Base-by-base conservation (phyloP, 1,284 basidiomycete genomes). In the Boletus calvinii region DNA sequence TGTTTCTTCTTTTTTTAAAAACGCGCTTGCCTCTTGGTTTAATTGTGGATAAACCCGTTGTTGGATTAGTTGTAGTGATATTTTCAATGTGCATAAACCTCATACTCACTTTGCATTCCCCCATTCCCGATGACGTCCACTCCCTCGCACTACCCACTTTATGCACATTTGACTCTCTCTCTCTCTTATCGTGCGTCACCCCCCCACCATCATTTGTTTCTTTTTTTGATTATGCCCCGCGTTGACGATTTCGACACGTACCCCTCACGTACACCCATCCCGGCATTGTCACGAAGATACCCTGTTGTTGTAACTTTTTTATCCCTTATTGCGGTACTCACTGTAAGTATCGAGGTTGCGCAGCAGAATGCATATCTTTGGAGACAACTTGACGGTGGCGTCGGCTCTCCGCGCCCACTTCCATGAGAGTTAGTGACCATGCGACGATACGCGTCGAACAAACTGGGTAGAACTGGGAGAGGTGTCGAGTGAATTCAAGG, bases 281-380 rank as follows among this genome's bases (percentile, higher is more conserved):
- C 15, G 50, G 56, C 66, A 65, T 62, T 49, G 62, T 66, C 64
- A 70, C 63, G 61, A 65, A 67, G 64, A 66, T 69, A 66, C 64
- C 68, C 66, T 64, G 65, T 69, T 69, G 64, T 62, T 54, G 64
- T 70, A 55, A 58, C 63, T 26, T 58, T 53, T 59, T 63, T 60
- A 55, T 62, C 53, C 24, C 29, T 62, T 61, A 57, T 62, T 58
- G 31, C 55, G 59, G 51, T 66, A 59, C 56, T 51, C 43, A 48
- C 50, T 40, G 36, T 64, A 62, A 42, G 56, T 68, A 68, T 57
- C 54, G 52, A 60, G 51, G 68, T 67, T 68, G 68, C 66, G 65
- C 66, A 68, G 66, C 68, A 69, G 65, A 68, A 66, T 66, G 52
- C 52, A 66, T 62, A 59, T 69, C 67, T 66, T 65, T 69, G 63